Evolutionary conservation across 257 asterid species (phyloP), one percentile per base, ranked within the genome.

Genomic region (Solanum stenotomum): DNA sequence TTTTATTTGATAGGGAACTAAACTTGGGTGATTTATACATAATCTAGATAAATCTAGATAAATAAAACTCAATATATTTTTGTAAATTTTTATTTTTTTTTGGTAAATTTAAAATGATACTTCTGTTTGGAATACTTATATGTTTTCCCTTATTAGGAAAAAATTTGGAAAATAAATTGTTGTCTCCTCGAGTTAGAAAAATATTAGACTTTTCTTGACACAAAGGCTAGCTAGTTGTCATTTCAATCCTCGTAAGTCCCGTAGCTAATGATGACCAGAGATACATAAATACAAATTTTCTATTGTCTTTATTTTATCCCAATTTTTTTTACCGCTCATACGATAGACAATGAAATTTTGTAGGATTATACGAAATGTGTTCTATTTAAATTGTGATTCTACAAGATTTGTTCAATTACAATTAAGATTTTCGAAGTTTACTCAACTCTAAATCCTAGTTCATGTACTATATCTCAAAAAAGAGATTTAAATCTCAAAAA

Each of bases 231-330:
- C 27, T 27, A 27, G 40, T 44, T 44, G 40, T 44, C 85, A 44
- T 44, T 79, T 79, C 67, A 5, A 8, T 46, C 88, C 68, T 86
- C 68, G 84, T 10, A 77, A 86, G 22, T 46, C 74, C 83, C 70
- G 72, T 77, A 31, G 15, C 88, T 86, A 86, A 86, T 86, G 84
- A 86, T 86, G 84, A 72, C 84, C 71, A 86, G 79, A 65, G 79
- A 20, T 67, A 65, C 20, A 65, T 37, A 85, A 25, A 27, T 85
- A 85, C 81, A 85, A 85, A 25, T 8, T 38, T 85, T 25, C 2
- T 29, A 42, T 85, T 8, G 61, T 85, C 61, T 68, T 22, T n/a
- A 65, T 85, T 56, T 63, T 49, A 34, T 29, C 8, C 2, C n/a
- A 9, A 14, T 2, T 6, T 4, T 37, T 37, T 67, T 25, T n/a